Base-by-base conservation (phyloP, 2,329 filamentous ascomycete species). In the Cladophialophora carrionii region DNA sequence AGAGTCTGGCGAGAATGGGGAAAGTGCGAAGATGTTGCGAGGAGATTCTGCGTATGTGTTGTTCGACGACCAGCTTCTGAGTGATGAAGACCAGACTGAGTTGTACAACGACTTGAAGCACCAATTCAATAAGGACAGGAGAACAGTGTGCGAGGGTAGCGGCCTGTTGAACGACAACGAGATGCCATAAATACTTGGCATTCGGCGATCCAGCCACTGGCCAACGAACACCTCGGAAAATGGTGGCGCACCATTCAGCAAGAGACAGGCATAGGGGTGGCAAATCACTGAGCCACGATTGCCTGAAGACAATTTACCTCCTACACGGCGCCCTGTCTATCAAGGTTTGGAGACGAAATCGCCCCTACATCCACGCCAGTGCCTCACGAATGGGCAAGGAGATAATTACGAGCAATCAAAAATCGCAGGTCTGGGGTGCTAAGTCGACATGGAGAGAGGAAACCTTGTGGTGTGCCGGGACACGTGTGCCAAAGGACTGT, bases 1-100 rank as follows among this genome's bases (percentile, higher is more conserved):
- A 6, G 32, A 61, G 32, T 2, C 29, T n/a, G 57, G 49, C 5
- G 59, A 58, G 7, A 29, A 63, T 12, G 62, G 49, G 48, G 43
- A 12, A 24, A 51, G 63, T n/a, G 32, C 51, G 8, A 63, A 64
- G n/a, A 29, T n/a, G 14, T 6, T 31, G 10, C 49, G 24, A 3
- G 51, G 56, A 12, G 61, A 64, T 37, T 56, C 66, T 5, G 70
- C 68, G 14, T 72, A 72, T 64, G 61, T 71, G 5, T 46, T 71
- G 29, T 67, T 72, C 46, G 68, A 68, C 37, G 58, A 62, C 29
- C 55, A 63, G 20, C 55, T 55, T 37, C 41, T 67, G 10, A 41
- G 32, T 32, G 43, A 58, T 14, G 31, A 49, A 41, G n/a, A n/a
- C 20, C n/a, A 60, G 37, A 46, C 51, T 29, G 37, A 63, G n/a